Conservation (phyloP, 495 filamentous ascomycete species). For the Penicillium canariense region DNA sequence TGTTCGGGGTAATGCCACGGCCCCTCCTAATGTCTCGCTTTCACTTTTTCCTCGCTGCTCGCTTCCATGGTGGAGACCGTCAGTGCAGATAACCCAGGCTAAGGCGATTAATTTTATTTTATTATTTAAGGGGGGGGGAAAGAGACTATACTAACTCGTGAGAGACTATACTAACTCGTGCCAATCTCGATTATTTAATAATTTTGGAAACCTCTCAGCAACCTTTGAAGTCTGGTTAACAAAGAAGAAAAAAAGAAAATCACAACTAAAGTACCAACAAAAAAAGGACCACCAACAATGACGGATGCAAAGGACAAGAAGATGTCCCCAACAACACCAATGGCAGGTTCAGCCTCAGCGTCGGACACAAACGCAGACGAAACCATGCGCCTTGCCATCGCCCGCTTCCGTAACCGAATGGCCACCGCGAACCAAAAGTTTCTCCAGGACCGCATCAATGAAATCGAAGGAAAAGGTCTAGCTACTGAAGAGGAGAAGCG, state of each 20-base stretch:
- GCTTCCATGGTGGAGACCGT: no score
- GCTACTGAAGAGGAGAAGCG: conserved; percentile 3
- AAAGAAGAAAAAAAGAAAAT: background rate
- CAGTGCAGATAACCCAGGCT: no score
- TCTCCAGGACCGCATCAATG: conserved; percentile 4
- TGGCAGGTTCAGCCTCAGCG: background rate
- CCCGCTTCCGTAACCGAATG: conserved; percentile 5
- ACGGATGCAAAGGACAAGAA: background rate
- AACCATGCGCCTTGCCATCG: conserved; percentile 5
- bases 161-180: no score
- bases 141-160: no score
- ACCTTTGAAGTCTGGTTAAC: no score
- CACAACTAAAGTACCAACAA: background rate
- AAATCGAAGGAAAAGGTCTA: conserved; percentile 3
- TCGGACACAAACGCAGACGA: conserved; percentile 5
- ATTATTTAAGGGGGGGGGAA: no score
- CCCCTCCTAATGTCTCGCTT: no score
- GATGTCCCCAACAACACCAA: background rate
- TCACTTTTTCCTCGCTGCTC: no score
- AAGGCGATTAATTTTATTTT: no score
- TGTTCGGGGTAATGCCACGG: no score
- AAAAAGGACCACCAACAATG: background rate
- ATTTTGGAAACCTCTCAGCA: no score
- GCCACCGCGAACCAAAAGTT: conserved; percentile 6
- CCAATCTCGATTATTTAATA: no score